Evolutionary conservation across 768 basidiomycete genomes (phyloP).

Genomic region (Hebeloma cylindrosporum): DNA sequence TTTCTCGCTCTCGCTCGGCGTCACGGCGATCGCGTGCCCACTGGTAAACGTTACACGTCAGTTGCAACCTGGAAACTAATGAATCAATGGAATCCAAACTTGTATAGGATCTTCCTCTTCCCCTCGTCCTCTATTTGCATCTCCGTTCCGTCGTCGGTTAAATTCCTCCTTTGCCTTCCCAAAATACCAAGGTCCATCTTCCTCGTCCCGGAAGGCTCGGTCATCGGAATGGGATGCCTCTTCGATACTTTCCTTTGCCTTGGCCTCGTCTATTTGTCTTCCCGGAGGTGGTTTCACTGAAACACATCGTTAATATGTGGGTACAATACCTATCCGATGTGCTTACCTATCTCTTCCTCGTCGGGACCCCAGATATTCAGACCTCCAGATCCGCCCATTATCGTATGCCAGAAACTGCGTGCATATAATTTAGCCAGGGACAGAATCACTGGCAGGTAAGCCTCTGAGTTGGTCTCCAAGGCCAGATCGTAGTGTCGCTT

Average conservation of each 20-base stretch:
- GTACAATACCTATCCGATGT: neutral
- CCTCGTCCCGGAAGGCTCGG: slow-evolving; percentile 41
- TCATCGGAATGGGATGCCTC: slow-evolving; percentile 35
- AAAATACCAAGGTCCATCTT: slow-evolving; percentile 76
- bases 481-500: slow-evolving; percentile 95
- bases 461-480: slow-evolving; percentile 83
- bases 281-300: slow-evolving; percentile 29
- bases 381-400: slow-evolving; percentile 69
- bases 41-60: slow-evolving; percentile 34
- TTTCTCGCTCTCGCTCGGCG: slow-evolving; percentile 69
- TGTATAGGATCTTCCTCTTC: slow-evolving; percentile 76
- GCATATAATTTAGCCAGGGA: slow-evolving; percentile 81
- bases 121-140: slow-evolving; percentile 29
- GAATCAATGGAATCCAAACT: slow-evolving; percentile 36
- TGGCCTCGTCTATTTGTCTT: slow-evolving; percentile 41
- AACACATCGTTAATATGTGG: slow-evolving; percentile 7
- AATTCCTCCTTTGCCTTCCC: slow-evolving; percentile 84
- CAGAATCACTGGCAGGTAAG: slow-evolving; percentile 82
- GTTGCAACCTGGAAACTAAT: neutral
- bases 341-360: slow-evolving; percentile 45
- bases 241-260: slow-evolving; percentile 27
- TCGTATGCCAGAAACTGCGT: slow-evolving; percentile 81
- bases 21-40: slow-evolving; percentile 78
- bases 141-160: slow-evolving; percentile 47
- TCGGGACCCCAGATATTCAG: slow-evolving; percentile 66